These are phyloP conservation scores for Zasmidium cellare DNA, from an alignment of 2,329 filamentous ascomycete genomes.

Conservation along the genomic window DNA sequence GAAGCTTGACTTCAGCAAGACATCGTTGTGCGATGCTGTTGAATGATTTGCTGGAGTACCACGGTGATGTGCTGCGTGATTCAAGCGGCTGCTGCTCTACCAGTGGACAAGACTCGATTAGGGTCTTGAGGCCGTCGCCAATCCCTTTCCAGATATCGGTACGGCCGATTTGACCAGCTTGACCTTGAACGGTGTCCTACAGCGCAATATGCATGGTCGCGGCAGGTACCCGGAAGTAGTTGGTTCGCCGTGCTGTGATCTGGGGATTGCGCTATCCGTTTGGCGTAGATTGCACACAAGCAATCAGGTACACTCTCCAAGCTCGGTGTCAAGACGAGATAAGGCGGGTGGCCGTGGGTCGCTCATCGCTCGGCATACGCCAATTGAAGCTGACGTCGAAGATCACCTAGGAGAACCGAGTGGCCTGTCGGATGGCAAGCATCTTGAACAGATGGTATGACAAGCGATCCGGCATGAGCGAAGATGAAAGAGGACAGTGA, in stretches of 20 bases:
- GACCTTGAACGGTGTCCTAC: neutral
- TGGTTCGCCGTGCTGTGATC: neutral
- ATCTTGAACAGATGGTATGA: neutral
- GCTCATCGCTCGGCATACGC: neutral
- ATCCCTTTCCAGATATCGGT: neutral
- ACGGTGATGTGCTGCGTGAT: neutral
- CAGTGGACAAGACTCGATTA: neutral
- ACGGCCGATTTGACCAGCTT: neutral
- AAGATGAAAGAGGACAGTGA: neutral
- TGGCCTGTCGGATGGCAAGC: neutral
- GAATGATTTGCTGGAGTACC: neutral
- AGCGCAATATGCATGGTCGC: neutral
- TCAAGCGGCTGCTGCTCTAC: neutral
- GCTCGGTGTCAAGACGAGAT: constrained; percentile 4
- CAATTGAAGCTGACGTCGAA: neutral
- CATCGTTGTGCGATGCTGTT: neutral
- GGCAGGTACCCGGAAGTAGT: neutral
- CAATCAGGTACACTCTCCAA: neutral
- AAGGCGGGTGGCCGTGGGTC: constrained; percentile 1
- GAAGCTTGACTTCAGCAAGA: neutral
- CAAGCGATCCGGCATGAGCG: neutral
- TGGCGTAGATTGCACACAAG: constrained; percentile 10
- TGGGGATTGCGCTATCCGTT: constrained; percentile 1
- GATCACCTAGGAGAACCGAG: neutral
- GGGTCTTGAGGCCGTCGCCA: neutral